Evolutionary conservation across 2,329 filamentous ascomycete species (phyloP).

Genomic region (Diaporthe sp.): DNA sequence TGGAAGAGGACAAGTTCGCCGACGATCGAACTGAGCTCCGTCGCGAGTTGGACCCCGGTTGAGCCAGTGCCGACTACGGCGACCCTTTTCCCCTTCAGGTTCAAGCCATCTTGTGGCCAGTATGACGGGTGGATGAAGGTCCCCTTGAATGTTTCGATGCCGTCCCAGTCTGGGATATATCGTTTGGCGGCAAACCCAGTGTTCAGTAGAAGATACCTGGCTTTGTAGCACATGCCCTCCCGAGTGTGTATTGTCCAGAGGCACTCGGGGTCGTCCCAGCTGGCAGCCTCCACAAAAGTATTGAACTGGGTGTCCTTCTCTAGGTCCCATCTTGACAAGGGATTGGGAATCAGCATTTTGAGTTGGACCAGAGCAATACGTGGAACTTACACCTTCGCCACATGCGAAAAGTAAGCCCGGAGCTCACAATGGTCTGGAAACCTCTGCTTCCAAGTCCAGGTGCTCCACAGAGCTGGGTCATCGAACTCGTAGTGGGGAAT

Average conservation of each 20-base stretch:
- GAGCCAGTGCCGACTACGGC: constrained; percentile 36
- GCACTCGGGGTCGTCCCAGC: constrained; percentile 18
- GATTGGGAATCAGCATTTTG: not conserved
- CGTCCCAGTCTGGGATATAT: constrained; percentile 36
- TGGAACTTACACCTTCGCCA: constrained; percentile 26
- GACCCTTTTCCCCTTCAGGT: constrained; percentile 28
- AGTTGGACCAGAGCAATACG: not conserved
- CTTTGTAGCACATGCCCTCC: constrained; percentile 11
- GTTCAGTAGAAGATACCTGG: constrained; percentile 34
- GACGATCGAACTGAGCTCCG: constrained; percentile 40
- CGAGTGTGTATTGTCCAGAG: constrained; percentile 32
- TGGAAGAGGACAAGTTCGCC: constrained; percentile 63
- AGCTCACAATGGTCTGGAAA: constrained; percentile 32
- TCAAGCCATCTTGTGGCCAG: constrained; percentile 28
- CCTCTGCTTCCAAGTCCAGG: constrained; percentile 37
- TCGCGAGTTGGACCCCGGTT: constrained; percentile 33
- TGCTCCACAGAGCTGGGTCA: constrained; percentile 32
- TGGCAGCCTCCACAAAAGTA: constrained; percentile 22
- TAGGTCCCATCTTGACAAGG: constrained; percentile 31
- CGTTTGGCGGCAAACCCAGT: constrained; percentile 33
- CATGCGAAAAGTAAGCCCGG: constrained; percentile 32
- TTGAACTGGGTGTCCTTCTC: constrained; percentile 35
- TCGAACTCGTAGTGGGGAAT: constrained; percentile 35
- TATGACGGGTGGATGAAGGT: constrained; percentile 29
- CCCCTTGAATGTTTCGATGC: constrained; percentile 33